These are phyloP conservation scores for Fusarium goolgardi DNA, from an alignment of 2,329 filamentous ascomycete species.

Conservation along the genomic window DNA sequence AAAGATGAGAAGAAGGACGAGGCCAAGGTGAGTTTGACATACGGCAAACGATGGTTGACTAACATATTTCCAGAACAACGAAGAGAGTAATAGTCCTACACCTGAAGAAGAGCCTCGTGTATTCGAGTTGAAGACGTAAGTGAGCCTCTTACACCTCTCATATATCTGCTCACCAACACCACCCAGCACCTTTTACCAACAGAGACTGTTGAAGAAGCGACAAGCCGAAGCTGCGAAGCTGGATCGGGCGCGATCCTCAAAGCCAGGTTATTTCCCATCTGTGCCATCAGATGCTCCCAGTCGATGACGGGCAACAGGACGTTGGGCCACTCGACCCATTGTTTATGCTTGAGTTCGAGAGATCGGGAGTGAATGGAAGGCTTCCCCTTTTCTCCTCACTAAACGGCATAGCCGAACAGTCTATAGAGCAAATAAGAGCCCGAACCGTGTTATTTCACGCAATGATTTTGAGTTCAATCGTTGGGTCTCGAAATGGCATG, in stretches of 20 bases:
- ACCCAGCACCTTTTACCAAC: slow-evolving; percentile 82
- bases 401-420: too few species aligned
- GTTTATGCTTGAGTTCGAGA: not conserved
- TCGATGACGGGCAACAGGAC: slow-evolving; percentile 24
- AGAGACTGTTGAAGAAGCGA: slow-evolving; percentile 79
- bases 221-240: slow-evolving; percentile 70
- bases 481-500: not conserved
- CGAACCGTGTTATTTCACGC: not conserved
- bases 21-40: slow-evolving; percentile 23
- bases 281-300: slow-evolving; percentile 74
- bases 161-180: not conserved
- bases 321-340: not conserved
- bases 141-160: rapidly evolving
- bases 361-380: not conserved
- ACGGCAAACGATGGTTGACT: not conserved
- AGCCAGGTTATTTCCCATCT: slow-evolving; percentile 84
- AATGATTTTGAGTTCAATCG: too few species aligned
- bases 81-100: slow-evolving; percentile 28
- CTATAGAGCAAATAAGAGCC: not conserved
- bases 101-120: slow-evolving; percentile 75
- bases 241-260: slow-evolving; percentile 82
- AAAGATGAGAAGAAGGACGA: slow-evolving; percentile 44
- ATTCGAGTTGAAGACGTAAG: slow-evolving; percentile 84
- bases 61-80: slow-evolving; percentile 29
- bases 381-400: not conserved